Evolutionary conservation across 2,329 filamentous ascomycete species (phyloP).

Genomic region (Zasmidium citrigriseum): DNA sequence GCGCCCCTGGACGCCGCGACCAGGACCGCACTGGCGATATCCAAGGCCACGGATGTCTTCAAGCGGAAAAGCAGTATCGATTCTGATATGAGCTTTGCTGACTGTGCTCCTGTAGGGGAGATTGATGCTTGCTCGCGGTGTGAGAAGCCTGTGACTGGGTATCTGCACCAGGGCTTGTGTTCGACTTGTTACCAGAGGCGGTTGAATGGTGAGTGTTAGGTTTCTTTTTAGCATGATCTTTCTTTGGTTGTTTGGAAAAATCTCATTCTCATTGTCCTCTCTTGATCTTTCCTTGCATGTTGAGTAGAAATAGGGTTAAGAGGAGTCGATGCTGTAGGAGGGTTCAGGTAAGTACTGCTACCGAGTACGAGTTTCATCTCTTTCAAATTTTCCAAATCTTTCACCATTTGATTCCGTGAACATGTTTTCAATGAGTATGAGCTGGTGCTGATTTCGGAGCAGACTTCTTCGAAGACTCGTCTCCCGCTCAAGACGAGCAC

Average conservation of each 20-base stretch:
- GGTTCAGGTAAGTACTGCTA: too few relatives aligned
- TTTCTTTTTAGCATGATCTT: not conserved
- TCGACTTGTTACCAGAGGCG: constrained; percentile 10
- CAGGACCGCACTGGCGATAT: not conserved
- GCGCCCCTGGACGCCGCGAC: too few relatives aligned
- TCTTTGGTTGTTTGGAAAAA: not conserved
- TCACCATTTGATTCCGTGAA: not conserved
- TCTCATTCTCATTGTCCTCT: too few relatives aligned
- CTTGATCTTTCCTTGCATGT: too few relatives aligned
- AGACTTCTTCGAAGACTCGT: constrained; percentile 13
- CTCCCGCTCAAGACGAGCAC: not conserved
- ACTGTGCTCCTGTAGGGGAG: constrained; percentile 15
- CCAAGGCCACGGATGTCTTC: constrained; percentile 1
- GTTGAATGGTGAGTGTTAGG: constrained; percentile 17
- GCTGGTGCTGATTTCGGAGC: not conserved
- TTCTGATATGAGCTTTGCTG: constrained; percentile 22
- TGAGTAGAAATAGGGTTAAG: too few relatives aligned
- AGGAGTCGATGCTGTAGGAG: too few relatives aligned
- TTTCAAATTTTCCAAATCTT: not conserved
- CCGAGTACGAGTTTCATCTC: too few relatives aligned
- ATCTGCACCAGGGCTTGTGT: constrained; percentile 15
- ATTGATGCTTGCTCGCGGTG: constrained; percentile 20
- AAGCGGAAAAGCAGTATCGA: constrained; percentile 10
- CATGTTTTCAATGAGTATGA: not conserved
- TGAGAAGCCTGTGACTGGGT: constrained; percentile 8